These are phyloP conservation scores for Phytophthora cryptogea DNA, from an alignment of 352 stramenopile species.

Conservation along the genomic window DNA sequence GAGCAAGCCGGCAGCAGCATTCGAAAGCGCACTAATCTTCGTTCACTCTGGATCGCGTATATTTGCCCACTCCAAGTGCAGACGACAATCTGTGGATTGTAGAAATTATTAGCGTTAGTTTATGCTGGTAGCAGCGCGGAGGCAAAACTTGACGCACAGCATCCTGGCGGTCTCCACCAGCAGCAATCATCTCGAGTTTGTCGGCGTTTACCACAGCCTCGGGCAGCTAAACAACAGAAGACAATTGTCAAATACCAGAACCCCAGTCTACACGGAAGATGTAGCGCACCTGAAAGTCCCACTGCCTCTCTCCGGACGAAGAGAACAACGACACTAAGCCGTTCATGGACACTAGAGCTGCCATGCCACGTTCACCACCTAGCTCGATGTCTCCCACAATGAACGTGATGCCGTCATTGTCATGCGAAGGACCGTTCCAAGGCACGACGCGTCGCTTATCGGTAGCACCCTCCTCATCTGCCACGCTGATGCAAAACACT, in stretches of 20 bases:
- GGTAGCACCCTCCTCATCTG: background rate
- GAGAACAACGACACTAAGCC: constrained; percentile 47
- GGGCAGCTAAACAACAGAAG: constrained; percentile 37
- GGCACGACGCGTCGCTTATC: constrained; percentile 26
- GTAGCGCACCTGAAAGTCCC: constrained; percentile 49
- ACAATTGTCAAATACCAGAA: background rate
- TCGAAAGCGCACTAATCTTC: constrained; percentile 58
- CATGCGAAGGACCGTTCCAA: constrained; percentile 39
- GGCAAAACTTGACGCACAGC: constrained; percentile 23
- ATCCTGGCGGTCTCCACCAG: constrained; percentile 33
- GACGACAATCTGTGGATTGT: constrained; percentile 47
- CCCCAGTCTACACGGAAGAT: background rate
- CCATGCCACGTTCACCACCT: constrained; percentile 20
- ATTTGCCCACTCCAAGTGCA: constrained; percentile 78
- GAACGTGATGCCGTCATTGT: constrained; percentile 43
- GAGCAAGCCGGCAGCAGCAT: constrained; percentile 60
- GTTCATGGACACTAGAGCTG: constrained; percentile 45
- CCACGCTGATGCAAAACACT: constrained; percentile 41
- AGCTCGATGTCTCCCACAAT: constrained; percentile 49
- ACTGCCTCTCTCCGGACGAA: constrained; percentile 41
- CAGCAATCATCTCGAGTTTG: constrained; percentile 42
- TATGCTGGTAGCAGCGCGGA: background rate
- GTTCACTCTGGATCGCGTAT: constrained; percentile 51
- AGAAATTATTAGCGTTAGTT: too few species aligned
- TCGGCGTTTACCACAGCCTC: constrained; percentile 59